These are phyloP conservation scores for Curvularia lunata DNA, from an alignment of 2,329 filamentous ascomycete species.

Conservation along the genomic window DNA sequence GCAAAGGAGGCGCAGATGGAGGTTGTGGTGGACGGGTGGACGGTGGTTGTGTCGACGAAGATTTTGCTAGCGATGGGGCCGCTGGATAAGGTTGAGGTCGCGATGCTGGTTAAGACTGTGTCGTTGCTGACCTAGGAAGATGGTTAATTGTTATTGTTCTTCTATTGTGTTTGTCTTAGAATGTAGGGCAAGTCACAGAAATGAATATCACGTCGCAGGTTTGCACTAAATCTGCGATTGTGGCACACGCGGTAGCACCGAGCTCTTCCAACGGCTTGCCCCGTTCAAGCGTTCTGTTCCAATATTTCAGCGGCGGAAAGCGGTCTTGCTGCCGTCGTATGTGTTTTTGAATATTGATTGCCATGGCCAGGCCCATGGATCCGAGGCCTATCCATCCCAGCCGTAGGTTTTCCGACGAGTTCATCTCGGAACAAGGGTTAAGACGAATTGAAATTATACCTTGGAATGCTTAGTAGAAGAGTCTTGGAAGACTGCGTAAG, in stretches of 20 bases:
- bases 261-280: constrained; percentile 45
- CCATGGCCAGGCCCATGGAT: constrained; percentile 61
- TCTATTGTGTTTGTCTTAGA: background rate
- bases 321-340: constrained; percentile 25
- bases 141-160: background rate
- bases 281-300: constrained; percentile 58
- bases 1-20: constrained; percentile 38
- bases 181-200: constrained; percentile 33
- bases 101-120: constrained; percentile 45
- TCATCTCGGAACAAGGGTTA: constrained; percentile 12
- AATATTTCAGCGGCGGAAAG: constrained; percentile 47
- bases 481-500: background rate
- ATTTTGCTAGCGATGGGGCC: constrained; percentile 49
- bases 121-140: constrained; percentile 50
- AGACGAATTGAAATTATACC: background rate
- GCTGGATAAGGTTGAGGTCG: constrained; percentile 31
- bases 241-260: constrained; percentile 26
- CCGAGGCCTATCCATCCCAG: constrained; percentile 54
- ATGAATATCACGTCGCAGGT: constrained; percentile 39
- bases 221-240: constrained; percentile 27
- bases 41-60: constrained; percentile 59
- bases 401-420: constrained; percentile 1
- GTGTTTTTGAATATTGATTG: constrained; percentile 57
- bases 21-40: constrained; percentile 55
- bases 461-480: background rate